phyloP scores from a whole-genome alignment of 352 stramenopile species.

The Elongisporangium prolatum region DNA sequence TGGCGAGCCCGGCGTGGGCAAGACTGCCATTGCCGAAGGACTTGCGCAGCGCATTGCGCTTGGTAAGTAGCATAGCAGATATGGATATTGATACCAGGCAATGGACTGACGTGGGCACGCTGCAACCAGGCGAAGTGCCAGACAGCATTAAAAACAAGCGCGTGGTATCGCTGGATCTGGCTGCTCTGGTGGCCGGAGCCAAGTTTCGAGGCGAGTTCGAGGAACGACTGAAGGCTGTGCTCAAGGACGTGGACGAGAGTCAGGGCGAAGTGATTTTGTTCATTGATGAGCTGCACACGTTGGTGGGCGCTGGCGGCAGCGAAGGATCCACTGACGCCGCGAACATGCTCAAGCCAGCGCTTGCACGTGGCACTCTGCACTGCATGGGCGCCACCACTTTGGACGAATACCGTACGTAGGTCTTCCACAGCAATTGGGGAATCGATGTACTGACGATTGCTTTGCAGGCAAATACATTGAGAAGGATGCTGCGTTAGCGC shows the following conservation, averaged over 20 bases:
- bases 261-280: constrained; percentile 95
- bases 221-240: constrained; percentile 94
- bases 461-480: constrained; percentile 87
- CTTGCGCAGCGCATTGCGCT: constrained; percentile 94
- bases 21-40: constrained; percentile 94
- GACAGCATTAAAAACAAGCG: constrained; percentile 93
- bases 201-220: constrained; percentile 97
- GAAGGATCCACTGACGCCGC: constrained; percentile 88
- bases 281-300: constrained; percentile 94
- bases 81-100: neutral
- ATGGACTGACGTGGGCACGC: neutral
- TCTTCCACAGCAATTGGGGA: neutral
- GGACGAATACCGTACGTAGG: constrained; percentile 88
- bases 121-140: constrained; percentile 79
- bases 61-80: constrained; percentile 26
- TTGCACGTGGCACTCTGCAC: constrained; percentile 88
- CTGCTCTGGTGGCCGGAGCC: constrained; percentile 93
- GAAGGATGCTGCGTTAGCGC: constrained; percentile 95
- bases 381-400: constrained; percentile 93
- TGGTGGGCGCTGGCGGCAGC: constrained; percentile 88
- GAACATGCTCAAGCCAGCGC: constrained; percentile 95
- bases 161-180: constrained; percentile 94
- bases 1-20: constrained; percentile 95
- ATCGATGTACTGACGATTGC: neutral
- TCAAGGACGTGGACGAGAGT: constrained; percentile 93